Evolutionary conservation across 2,329 filamentous ascomycete genomes (phyloP), one percentile per base, ranked within the genome.

Genomic region (Lachnellula hyalina): DNA sequence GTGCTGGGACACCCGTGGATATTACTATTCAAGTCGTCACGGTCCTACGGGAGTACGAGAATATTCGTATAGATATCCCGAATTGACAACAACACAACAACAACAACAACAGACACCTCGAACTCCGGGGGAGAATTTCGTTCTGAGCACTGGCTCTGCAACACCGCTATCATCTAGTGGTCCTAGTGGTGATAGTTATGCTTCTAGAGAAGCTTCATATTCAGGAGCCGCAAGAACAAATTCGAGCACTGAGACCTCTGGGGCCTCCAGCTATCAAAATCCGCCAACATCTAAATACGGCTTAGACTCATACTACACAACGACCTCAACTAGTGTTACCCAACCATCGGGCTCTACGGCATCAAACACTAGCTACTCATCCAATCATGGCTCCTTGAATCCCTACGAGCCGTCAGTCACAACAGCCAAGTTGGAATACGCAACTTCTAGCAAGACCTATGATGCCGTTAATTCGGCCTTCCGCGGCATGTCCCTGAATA

Each of bases 1-100:
- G 51, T 44, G 36, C 7, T 61, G 47, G 50, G 54, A 62, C 36
- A 17, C 50, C 14, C 35, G 28, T 21, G 57, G 58, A n/a, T 52
- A 36, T 21, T 51, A 45, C 17, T 58, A 53, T 38, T 32, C 45
- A 14, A 49, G 25, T n/a, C 47, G 59, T 12, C 50, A 45, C 35
- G 36, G 35, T 25, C 21, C 53, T 11, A 32, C 41, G 21, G 53
- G 53, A 9, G 12, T 48, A 36, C 8, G 44, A 5, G 42, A 55
- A 25, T 55, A 55, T n/a, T 44, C 51, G 11, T 55, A 55, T 12
- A 42, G 32, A 6, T 55, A 51, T 51, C 35, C 48, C 23, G 34
- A 51, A 6, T 15, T n/a, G 6, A 25, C 53, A 17, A 17, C 52
- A 45, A 49, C 51, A 23, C 34, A 21, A n/a, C 35, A 52, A 34